A percentile compares a stretch with the other conserved stretches of the same genome.
Evolutionary conservation across 176 grass and related monocot genomes (phyloP).

Genomic region (Neostapfia colusana): DNA sequence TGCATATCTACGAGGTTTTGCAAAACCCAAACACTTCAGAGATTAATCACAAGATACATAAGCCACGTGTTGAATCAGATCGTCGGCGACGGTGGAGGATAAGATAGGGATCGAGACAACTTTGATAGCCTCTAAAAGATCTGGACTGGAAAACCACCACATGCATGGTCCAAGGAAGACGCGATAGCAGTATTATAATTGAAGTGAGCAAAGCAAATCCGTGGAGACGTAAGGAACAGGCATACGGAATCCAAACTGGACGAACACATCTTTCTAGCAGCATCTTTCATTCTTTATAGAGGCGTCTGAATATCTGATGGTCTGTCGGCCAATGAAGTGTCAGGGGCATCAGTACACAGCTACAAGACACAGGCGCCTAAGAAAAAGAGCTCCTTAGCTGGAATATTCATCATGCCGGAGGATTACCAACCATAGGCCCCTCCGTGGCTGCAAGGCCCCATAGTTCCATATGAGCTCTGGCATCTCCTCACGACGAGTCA

Average conservation of each 20-base stretch:
- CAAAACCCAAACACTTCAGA: too few relatives aligned
- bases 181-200: background rate
- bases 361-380: background rate
- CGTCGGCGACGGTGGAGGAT: conserved; percentile 26
- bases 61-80: background rate
- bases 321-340: background rate
- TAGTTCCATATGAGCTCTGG: background rate
- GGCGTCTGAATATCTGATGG: background rate
- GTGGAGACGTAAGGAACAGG: background rate
- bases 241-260: conserved; percentile 2
- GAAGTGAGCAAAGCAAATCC: background rate
- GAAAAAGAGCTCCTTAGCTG: background rate
- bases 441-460: conserved; percentile 1
- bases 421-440: background rate
- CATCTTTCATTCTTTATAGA: background rate
- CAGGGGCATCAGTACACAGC: background rate
- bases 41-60: background rate
- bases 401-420: background rate
- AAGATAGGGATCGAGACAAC: background rate
- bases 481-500: background rate
- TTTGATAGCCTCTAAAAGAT: background rate
- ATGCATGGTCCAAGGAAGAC: background rate
- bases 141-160: conserved; percentile 9
- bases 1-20: too few relatives aligned
- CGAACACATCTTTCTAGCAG: conserved; percentile 1